Conservation (phyloP, 371 early-diverging fungal species). For the Nematocida minor region DNA sequence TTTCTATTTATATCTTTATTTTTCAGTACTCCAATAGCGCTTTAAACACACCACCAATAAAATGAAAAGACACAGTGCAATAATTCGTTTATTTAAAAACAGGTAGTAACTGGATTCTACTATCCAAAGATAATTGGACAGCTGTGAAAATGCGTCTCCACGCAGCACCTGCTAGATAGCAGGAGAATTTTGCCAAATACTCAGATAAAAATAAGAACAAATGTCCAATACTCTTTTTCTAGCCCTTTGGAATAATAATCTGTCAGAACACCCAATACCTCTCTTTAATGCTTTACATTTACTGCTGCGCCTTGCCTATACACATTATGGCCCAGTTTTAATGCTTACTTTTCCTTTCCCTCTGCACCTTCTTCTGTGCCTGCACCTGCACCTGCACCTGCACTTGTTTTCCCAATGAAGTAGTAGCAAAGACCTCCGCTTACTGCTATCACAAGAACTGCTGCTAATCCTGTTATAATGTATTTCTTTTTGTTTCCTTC, state of each 20-base stretch:
- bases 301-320: background rate
- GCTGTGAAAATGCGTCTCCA: too few species aligned
- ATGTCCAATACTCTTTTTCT: too few species aligned
- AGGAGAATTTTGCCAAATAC: too few species aligned
- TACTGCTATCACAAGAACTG: background rate
- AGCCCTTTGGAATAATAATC: too few species aligned
- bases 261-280: too few species aligned
- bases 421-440: background rate
- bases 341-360: background rate
- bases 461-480: background rate
- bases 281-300: too few species aligned
- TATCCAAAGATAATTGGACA: background rate
- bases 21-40: background rate
- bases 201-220: too few species aligned
- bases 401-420: background rate
- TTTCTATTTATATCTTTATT: slow-evolving; percentile 24
- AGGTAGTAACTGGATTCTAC: background rate
- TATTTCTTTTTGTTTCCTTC: background rate
- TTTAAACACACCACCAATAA: background rate
- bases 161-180: too few species aligned
- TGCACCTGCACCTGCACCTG: background rate
- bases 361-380: background rate
- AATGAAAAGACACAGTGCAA: too few species aligned
- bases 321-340: background rate
- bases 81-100: background rate